These are phyloP conservation scores for Schwanniomyces polymorphus DNA, from an alignment of 805 yeast genomes.

Conservation along the genomic window DNA sequence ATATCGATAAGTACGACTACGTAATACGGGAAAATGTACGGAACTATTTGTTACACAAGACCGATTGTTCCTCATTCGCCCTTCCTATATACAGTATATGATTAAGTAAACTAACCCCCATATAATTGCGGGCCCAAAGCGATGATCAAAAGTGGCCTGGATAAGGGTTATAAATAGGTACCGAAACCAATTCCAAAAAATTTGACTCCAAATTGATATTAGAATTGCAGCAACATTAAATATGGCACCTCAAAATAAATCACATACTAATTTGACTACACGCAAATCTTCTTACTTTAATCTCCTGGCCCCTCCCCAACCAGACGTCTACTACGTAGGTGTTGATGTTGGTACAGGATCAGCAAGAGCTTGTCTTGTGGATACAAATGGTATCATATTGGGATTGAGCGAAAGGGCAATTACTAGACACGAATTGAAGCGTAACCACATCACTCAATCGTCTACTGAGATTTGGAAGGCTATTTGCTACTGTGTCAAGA, in stretches of 20 bases:
- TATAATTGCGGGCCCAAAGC: slow-evolving; percentile 3
- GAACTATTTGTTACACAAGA: background rate
- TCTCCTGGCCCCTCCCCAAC: slow-evolving; percentile 40
- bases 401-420: slow-evolving; percentile 79
- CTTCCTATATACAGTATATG: slow-evolving; percentile 1
- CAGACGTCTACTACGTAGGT: slow-evolving; percentile 64
- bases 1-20: background rate
- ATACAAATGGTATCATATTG: slow-evolving; percentile 76
- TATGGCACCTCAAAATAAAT: slow-evolving; percentile 20
- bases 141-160: slow-evolving; percentile 3
- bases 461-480: slow-evolving; percentile 90
- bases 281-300: slow-evolving; percentile 41
- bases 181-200: background rate
- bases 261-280: slow-evolving; percentile 39
- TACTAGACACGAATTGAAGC: slow-evolving; percentile 71
- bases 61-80: background rate
- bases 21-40: background rate
- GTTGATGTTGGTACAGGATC: slow-evolving; percentile 98
- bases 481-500: slow-evolving; percentile 77
- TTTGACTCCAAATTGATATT: background rate
- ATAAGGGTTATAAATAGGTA: slow-evolving; percentile 1
- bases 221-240: background rate
- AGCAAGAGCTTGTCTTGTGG: slow-evolving; percentile 91
- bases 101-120: background rate
- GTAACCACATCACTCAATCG: slow-evolving; percentile 79